These are phyloP conservation scores for Tripidium arundinaceum DNA, from an alignment of 202 grass and related monocot genomes.

Conservation along the genomic window DNA sequence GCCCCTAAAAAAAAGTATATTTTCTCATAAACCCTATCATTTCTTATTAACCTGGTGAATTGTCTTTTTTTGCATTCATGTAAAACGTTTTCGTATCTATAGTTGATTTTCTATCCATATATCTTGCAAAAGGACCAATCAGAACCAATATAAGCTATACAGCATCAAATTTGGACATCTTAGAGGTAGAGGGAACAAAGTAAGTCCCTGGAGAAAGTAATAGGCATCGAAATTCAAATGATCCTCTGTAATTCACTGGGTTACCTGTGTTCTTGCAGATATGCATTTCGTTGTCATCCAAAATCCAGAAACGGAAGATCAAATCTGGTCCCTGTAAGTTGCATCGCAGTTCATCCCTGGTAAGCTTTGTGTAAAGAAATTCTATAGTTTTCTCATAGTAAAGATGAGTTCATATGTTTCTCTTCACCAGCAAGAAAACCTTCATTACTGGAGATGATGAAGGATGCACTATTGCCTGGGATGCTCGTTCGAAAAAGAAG, in stretches of 20 bases:
- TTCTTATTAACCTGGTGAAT: neutral
- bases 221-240: neutral
- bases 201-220: slow-evolving; percentile 9
- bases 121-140: neutral
- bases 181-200: neutral
- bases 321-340: slow-evolving; percentile 54
- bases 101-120: neutral
- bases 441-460: slow-evolving; percentile 75
- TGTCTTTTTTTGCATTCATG: neutral
- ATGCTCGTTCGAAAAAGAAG: slow-evolving; percentile 59
- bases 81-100: neutral
- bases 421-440: slow-evolving; percentile 40
- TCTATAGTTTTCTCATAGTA: slow-evolving; percentile 25
- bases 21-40: slow-evolving; percentile 6
- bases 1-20: no score
- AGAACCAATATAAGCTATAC: neutral
- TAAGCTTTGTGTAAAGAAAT: slow-evolving; percentile 37
- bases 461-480: slow-evolving; percentile 56
- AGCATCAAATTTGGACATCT: neutral
- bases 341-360: slow-evolving; percentile 46
- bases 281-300: slow-evolving; percentile 72
- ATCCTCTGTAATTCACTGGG: neutral
- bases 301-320: slow-evolving; percentile 57
- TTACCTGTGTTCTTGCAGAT: slow-evolving; percentile 45
- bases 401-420: slow-evolving; percentile 10